Evolutionary conservation across 768 basidiomycete species (phyloP).

Genomic region (Coprinopsis cinerea): DNA sequence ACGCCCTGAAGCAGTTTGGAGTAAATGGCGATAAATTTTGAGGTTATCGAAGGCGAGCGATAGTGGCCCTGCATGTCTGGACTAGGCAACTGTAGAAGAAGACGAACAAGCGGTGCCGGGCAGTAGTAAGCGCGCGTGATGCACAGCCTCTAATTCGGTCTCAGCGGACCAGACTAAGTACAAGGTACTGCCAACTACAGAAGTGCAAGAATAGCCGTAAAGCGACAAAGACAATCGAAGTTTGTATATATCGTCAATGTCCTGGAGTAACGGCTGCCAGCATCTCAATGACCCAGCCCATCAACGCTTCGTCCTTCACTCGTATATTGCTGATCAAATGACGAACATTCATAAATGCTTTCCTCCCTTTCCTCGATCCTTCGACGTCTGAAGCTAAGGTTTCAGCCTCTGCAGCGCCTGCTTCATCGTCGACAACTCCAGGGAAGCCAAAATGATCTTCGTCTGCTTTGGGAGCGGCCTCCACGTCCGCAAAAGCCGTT

Average conservation of each 20-base stretch:
- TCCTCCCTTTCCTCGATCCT: constrained; percentile 65
- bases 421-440: constrained; percentile 70
- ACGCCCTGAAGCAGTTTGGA: constrained; percentile 48
- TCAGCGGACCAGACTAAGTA: too few relatives aligned
- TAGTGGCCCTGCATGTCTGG: neutral
- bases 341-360: constrained; percentile 60
- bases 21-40: constrained; percentile 44
- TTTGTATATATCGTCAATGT: neutral
- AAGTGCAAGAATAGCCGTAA: too few relatives aligned
- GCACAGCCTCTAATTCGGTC: too few relatives aligned
- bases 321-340: constrained; percentile 58
- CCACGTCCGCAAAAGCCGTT: constrained; percentile 67
- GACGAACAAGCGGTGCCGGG: too few relatives aligned
- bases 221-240: too few relatives aligned
- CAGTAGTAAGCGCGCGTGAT: too few relatives aligned
- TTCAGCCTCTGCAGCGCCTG: constrained; percentile 43
- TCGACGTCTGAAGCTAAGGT: constrained; percentile 46
- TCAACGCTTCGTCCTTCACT: constrained; percentile 53
- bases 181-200: too few relatives aligned
- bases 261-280: constrained; percentile 17
- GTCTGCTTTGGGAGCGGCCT: constrained; percentile 63
- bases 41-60: constrained; percentile 21
- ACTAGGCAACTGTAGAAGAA: neutral
- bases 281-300: constrained; percentile 40
- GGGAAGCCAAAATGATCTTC: constrained; percentile 91